Evolutionary conservation across 495 filamentous ascomycete species (phyloP), one percentile per base, ranked within the genome.

Genomic region (Glarea lozoyensis): DNA sequence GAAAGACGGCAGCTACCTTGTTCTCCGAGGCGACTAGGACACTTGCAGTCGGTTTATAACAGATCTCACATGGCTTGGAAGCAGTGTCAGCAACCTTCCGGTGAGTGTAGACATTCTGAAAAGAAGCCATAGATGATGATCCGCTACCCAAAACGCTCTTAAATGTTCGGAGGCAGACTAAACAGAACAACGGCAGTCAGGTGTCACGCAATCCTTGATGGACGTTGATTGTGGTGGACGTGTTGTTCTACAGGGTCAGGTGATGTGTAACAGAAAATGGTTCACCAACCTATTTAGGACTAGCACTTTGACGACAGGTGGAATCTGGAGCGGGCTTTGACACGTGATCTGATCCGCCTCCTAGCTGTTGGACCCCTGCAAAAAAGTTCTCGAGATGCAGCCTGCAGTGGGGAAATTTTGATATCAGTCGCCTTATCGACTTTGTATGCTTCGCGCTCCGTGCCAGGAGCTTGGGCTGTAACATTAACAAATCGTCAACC

Each of bases 1-100:
- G 37, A 29, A 16, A 11, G 15, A 13, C 48, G 36, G 44, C 12
- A 18, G 50, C 64, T 42, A 88, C 88, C 76, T 90, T 94, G 60
- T 85, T 90, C 54, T 94, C 87, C 0, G 86, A 73, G 2, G 88
- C 95, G 47, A 95, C 82, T 45, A 98, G 68, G 18, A 97, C 92
- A 54, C 78, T 88, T 6, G 81, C 76, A 35, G 82, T 87, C 3
- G 84, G 82, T 60, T 92, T 94, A 70, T 81, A 89, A 68, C 92
- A 98, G 47, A 98, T 78, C 56, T 82, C 76, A 61, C 92, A 98
- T 33, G 86, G 69, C 60, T 86, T 94, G 3, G 81, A 72, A 9
- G 76, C 73, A 30, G 81, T 78, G 37, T 94, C 87, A 17, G 92
- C 88, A 36, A 98, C 92, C 45, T 76, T 84, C 35, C 93, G 86